Evolutionary conservation across 2,329 filamentous ascomycete species (phyloP), one percentile per base, ranked within the genome.

Genomic region (Magnaporthiopsis rhizophila): DNA sequence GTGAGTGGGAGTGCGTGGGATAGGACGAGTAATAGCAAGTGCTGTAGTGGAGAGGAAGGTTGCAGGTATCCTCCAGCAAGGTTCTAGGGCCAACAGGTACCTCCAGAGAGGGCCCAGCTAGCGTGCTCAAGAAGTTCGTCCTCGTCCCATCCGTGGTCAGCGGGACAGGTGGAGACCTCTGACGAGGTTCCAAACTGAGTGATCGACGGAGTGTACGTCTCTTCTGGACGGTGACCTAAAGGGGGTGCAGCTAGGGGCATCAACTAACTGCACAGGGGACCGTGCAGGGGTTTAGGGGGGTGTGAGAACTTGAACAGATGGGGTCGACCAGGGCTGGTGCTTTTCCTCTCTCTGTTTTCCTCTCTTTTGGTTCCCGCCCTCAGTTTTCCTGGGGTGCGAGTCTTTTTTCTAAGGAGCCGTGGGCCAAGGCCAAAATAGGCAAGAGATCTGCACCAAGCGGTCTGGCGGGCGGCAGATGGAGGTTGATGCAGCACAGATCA

Each of bases 141-240:
- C 26, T 62, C 32, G 61, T 30, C 30, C 45, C 61, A 50, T 62
- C 61, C 58, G 28, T 62, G 38, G 61, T 62, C 61, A 62, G 61
- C 61, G 61, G 61, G 61, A 62, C 50, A 57, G 61, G 61, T 62
- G 34, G 50, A 34, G 34, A 62, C 34, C 61, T 62, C 61, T 62
- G 61, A 62, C 61, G 34, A 57, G 61, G 30, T 61, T 50, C 61
- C 28, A 62, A 53, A 62, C 50, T 11, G 53, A 62, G 26, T 62
- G 61, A 62, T 62, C 61, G 61, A 57, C 61, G 53, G 26, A 30
- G 38, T 28, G 58, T n/a, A 56, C 53, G 38, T 58, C 61, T 50
- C 53, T 24, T 62, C 50, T 62, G 18, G 60, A 45, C 28, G 28
- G 30, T 18, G 60, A n/a, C 61, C 61, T 62, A 57, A 62, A 62